A percentile compares a stretch with the other conserved stretches of the same genome.
phyloP scores from a whole-genome alignment of 345 rosid genomes.

The Eucalyptus lansdowneana region DNA sequence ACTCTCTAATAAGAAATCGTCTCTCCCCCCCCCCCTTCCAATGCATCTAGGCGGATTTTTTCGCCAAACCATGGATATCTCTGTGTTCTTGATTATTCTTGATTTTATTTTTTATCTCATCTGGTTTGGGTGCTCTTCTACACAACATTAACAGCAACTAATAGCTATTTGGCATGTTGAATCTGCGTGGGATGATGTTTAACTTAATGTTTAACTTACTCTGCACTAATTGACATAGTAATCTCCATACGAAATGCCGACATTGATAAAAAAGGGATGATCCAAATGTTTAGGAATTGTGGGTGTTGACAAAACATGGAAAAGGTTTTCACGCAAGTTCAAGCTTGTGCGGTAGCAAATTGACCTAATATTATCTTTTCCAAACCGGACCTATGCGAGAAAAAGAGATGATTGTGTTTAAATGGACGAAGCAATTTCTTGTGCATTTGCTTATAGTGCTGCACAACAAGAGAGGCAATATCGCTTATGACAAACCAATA shows the following conservation, averaged over 20 bases:
- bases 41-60: no score
- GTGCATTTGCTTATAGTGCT: background rate
- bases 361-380: background rate
- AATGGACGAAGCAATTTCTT: background rate
- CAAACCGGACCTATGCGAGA: background rate
- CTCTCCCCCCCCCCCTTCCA: no score
- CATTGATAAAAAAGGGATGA: background rate
- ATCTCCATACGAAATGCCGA: background rate
- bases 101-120: no score
- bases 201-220: background rate
- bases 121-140: background rate
- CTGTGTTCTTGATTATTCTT: background rate
- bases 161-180: background rate
- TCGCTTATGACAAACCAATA: no score
- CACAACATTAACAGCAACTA: no score
- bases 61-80: no score
- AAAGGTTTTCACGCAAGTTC: background rate
- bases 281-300: background rate
- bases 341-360: background rate
- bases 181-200: background rate
- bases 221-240: background rate
- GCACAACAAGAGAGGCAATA: background rate
- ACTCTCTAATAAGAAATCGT: no score
- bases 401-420: background rate
- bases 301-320: background rate